Conservation (phyloP, 345 rosid species). For the Leavenworthia alabamica region DNA sequence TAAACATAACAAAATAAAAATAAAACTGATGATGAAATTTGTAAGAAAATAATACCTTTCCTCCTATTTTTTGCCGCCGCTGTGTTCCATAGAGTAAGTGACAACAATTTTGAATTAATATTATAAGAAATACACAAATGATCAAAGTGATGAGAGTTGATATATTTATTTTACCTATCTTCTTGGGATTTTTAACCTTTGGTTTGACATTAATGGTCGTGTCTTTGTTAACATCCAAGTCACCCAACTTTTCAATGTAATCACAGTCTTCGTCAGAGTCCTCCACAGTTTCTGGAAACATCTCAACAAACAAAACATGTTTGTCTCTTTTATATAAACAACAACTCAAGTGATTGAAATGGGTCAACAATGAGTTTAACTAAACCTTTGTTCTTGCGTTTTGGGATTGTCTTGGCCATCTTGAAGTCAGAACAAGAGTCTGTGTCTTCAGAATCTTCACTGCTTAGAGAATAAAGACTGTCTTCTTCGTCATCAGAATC, state of each 20-base stretch:
- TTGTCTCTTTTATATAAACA: not conserved
- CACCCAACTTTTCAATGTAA: not conserved
- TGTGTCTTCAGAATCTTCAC: not conserved
- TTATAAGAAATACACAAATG: not conserved
- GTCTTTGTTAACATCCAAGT: not conserved
- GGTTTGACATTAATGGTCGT: not conserved
- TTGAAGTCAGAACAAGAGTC: not conserved
- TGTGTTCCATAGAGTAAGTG: not conserved
- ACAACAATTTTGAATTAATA: not conserved
- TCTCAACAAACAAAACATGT: constrained; percentile 2
- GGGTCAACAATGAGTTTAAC: not conserved
- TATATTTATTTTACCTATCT: not conserved
- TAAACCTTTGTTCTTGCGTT: constrained; percentile 2
- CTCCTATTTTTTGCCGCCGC: not conserved
- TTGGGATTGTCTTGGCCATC: not conserved
- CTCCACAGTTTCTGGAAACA: constrained; percentile 8
- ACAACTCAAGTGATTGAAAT: not conserved
- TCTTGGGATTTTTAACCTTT: not conserved
- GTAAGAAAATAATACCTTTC: not conserved
- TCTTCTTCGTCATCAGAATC: constrained; percentile 1
- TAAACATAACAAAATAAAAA: not conserved
- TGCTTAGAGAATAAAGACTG: not conserved
- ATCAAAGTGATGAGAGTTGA: constrained; percentile 3
- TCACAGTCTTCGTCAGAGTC: not conserved
- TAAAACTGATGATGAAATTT: not conserved